Evolutionary conservation across 441 rosid genomes (phyloP).

Genomic region (Croton laevigatus): DNA sequence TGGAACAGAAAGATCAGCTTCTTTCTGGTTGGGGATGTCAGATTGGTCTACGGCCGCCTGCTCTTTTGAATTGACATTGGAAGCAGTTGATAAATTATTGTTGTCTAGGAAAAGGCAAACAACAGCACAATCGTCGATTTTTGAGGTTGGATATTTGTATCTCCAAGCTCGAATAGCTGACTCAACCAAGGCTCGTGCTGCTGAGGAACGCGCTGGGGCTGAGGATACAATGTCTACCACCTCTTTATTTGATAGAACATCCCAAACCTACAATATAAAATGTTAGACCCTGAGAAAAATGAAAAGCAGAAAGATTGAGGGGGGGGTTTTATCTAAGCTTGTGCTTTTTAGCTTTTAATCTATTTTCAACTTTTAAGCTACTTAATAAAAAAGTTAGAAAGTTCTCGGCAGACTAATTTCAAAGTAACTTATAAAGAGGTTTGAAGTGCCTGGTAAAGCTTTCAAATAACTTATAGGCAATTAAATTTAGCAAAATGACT

Average conservation of each 20-base stretch:
- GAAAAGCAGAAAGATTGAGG: neutral
- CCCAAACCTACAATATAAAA: conserved; percentile 66
- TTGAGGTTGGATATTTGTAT: conserved; percentile 84
- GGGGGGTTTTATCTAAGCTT: no score
- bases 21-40: conserved; percentile 32
- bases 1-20: conserved; percentile 28
- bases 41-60: conserved; percentile 29
- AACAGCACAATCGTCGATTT: conserved; percentile 91
- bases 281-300: conserved; percentile 3
- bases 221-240: conserved; percentile 83
- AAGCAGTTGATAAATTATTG: conserved; percentile 40
- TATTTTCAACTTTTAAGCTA: no score
- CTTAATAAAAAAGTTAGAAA: no score
- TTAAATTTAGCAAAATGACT: no score
- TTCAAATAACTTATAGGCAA: no score
- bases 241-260: conserved; percentile 84
- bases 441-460: no score
- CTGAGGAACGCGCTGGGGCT: conserved; percentile 57
- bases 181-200: conserved; percentile 80
- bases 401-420: no score
- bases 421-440: no score
- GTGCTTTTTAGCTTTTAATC: no score
- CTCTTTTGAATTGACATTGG: conserved; percentile 42
- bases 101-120: conserved; percentile 85
- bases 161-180: conserved; percentile 86